Evolutionary conservation across 805 yeast genomes (phyloP).

Genomic region (Wickerhamiella azyma): DNA sequence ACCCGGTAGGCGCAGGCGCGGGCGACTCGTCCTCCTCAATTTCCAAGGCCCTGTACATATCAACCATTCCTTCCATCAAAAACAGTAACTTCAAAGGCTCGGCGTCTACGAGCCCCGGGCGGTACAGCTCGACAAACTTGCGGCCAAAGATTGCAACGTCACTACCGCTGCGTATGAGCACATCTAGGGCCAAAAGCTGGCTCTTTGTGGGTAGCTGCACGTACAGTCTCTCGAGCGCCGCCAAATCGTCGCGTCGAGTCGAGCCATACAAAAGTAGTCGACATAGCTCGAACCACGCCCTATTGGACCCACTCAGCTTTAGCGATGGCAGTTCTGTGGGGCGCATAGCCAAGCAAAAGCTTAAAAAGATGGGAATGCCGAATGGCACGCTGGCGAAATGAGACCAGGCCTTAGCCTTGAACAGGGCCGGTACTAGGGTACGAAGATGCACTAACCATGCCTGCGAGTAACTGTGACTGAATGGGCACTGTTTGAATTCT

Average conservation of each 20-base stretch:
- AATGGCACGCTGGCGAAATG: not conserved
- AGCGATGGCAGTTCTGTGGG: not conserved
- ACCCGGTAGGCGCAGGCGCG: too few species aligned
- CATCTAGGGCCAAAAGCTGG: constrained; percentile 3
- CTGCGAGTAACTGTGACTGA: not conserved
- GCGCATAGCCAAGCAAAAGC: not conserved
- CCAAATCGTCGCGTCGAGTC: not conserved
- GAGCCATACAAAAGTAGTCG: not conserved
- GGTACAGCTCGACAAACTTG: not conserved
- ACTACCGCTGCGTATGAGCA: constrained; percentile 1
- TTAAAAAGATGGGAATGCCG: not conserved
- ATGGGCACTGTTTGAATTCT: not conserved
- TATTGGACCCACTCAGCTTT: not conserved
- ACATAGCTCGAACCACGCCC: constrained; percentile 2
- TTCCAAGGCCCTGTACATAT: not conserved
- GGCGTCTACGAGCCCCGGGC: not conserved
- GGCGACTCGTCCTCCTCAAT: too few species aligned
- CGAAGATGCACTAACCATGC: not conserved
- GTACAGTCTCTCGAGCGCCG: not conserved
- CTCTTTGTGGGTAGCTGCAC: not conserved
- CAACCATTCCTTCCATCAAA: not conserved
- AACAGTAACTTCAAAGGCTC: not conserved
- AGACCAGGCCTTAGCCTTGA: not conserved
- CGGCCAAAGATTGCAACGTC: not conserved
- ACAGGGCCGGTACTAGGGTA: not conserved